Conservation (phyloP, 2,329 filamentous ascomycete species). For the Cladophialophora psammophila region DNA sequence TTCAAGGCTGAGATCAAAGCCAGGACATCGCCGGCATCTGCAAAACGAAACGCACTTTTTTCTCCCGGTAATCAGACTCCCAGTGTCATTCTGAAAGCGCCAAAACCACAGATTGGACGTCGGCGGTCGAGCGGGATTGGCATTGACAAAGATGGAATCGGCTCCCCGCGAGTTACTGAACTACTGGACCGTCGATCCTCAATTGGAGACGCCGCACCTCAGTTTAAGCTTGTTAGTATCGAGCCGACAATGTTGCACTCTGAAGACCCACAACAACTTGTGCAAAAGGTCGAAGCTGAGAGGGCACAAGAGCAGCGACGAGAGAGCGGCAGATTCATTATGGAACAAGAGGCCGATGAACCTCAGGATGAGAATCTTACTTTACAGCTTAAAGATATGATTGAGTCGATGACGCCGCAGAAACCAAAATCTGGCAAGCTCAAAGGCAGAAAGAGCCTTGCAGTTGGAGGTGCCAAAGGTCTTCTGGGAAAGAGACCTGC, state of each 20-base stretch:
- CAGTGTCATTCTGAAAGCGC: conserved; percentile 68
- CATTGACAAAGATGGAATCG: conserved; percentile 73
- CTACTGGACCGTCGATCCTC: conserved; percentile 75
- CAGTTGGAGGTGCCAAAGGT: conserved; percentile 75
- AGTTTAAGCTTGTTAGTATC: conserved; percentile 65
- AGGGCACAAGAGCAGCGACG: conserved; percentile 66
- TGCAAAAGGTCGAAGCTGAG: conserved; percentile 69
- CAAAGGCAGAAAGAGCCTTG: conserved; percentile 76
- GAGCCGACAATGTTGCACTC: conserved; percentile 64
- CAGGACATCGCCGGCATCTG: conserved; percentile 45
- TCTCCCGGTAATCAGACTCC: conserved; percentile 68
- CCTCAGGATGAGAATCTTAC: conserved; percentile 68
- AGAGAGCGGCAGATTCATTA: conserved; percentile 65
- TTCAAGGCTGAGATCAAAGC: conserved; percentile 52
- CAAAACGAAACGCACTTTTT: conserved; percentile 58
- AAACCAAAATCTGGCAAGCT: conserved; percentile 60
- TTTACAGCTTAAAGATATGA: conserved; percentile 76
- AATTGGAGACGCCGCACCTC: conserved; percentile 70
- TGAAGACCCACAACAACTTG: conserved; percentile 68
- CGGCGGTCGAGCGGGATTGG: conserved; percentile 72
- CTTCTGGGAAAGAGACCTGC: conserved; percentile 76
- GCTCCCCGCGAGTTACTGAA: conserved; percentile 75
- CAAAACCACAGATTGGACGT: conserved; percentile 48
- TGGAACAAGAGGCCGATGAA: conserved; percentile 60
- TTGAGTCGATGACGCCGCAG: conserved; percentile 77